phyloP scores from a whole-genome alignment of 441 rosid genomes.

The Theobroma grandiflorum region DNA sequence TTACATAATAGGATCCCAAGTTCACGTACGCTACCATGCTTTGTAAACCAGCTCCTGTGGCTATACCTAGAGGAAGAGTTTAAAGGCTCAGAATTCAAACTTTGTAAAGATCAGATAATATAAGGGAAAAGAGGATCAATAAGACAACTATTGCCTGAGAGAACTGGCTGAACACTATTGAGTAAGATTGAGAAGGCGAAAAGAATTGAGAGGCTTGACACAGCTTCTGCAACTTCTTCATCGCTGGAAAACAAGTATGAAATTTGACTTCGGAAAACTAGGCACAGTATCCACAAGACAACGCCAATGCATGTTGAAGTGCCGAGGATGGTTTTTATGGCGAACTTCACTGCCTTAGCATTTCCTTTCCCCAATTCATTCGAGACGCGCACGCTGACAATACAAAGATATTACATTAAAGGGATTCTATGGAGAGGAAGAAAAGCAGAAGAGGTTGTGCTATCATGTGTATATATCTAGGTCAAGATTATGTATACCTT shows the following conservation, averaged over 20 bases:
- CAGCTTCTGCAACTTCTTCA: slow-evolving; percentile 44
- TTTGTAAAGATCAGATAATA: background rate
- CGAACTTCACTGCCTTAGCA: slow-evolving; percentile 14
- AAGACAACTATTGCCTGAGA: slow-evolving; percentile 40
- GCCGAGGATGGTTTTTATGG: slow-evolving; percentile 12
- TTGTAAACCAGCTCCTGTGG: slow-evolving; percentile 22
- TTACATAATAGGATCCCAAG: slow-evolving; percentile 12
- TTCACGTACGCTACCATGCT: slow-evolving; percentile 8
- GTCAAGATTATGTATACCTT: background rate
- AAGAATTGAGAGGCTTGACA: slow-evolving; percentile 50
- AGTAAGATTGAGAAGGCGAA: slow-evolving; percentile 49
- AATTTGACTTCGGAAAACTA: slow-evolving; percentile 37
- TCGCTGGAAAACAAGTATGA: slow-evolving; percentile 47
- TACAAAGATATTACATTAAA: too few species aligned
- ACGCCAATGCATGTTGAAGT: slow-evolving; percentile 39
- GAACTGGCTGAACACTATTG: slow-evolving; percentile 44
- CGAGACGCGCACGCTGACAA: background rate
- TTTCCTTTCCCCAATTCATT: slow-evolving; percentile 19
- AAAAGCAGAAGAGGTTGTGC: too few species aligned
- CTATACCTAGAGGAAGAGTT: slow-evolving; percentile 1
- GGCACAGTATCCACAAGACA: slow-evolving; percentile 39
- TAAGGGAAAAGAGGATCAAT: background rate
- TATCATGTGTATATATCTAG: background rate
- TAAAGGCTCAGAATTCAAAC: background rate
- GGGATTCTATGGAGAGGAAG: too few species aligned